A percentile compares a stretch with the other conserved stretches of the same genome.
phyloP scores from a whole-genome alignment of 148 eudicot species.

The Camellia japonica region DNA sequence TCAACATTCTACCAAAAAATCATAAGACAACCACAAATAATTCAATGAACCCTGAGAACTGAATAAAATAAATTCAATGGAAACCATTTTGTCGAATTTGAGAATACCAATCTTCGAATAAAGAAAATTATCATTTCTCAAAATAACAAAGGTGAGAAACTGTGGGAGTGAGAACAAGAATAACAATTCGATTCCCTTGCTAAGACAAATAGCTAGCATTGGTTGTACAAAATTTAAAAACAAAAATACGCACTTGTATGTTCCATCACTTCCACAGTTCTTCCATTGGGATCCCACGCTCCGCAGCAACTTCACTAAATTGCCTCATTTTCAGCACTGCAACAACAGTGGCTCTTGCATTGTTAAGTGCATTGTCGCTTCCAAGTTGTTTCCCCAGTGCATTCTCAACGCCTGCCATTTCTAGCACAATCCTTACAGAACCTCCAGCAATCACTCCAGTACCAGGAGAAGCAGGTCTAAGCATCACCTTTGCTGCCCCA shows the following conservation, averaged over 20 bases:
- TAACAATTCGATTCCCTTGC: not conserved
- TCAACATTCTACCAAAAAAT: not conserved
- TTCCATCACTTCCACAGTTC: constrained; percentile 83
- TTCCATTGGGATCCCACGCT: constrained; percentile 97
- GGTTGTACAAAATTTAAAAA: not conserved
- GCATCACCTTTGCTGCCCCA: constrained; percentile 98
- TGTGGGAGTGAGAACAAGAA: not conserved
- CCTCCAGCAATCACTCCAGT: constrained; percentile 95
- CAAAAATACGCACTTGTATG: not conserved
- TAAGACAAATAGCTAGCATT: constrained; percentile 2
- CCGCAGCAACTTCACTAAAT: constrained; percentile 78
- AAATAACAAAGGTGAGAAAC: not conserved
- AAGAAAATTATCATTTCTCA: not conserved
- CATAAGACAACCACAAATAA: not conserved
- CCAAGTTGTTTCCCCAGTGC: constrained; percentile 94
- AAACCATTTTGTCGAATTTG: not conserved
- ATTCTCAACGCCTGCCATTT: constrained; percentile 91
- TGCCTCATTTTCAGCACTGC: constrained; percentile 77
- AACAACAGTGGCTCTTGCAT: constrained; percentile 82
- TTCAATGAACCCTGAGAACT: not conserved
- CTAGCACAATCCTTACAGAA: constrained; percentile 73
- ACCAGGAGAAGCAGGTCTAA: constrained; percentile 93
- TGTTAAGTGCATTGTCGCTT: constrained; percentile 91
- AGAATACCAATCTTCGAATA: not conserved
- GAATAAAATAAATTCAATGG: not conserved